These are phyloP conservation scores for Ogataea methanolica DNA, from an alignment of 805 yeast genomes.

Conservation along the genomic window DNA sequence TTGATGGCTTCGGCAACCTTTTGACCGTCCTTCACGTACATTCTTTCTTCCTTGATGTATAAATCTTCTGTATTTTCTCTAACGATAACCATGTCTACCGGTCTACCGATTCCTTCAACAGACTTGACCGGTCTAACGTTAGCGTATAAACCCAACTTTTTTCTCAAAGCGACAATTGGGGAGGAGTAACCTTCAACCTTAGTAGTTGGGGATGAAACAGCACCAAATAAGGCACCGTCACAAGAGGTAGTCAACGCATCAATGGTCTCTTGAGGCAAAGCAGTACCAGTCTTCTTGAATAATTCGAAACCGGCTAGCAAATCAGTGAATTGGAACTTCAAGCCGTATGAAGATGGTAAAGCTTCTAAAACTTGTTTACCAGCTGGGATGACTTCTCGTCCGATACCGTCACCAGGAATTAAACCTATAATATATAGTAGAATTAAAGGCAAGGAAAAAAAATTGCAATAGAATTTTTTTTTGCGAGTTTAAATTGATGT, in stretches of 20 bases:
- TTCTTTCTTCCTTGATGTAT: conserved; percentile 88
- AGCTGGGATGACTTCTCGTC: conserved; percentile 96
- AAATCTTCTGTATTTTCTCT: conserved; percentile 98
- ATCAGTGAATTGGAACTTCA: conserved; percentile 80
- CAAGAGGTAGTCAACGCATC: conserved; percentile 70
- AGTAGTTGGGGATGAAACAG: conserved; percentile 91
- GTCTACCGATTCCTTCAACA: conserved; percentile 78
- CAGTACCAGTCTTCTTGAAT: conserved; percentile 92
- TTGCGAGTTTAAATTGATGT: background rate
- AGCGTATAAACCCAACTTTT: conserved; percentile 90
- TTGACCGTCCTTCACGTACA: conserved; percentile 75
- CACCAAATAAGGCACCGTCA: conserved; percentile 97
- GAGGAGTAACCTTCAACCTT: conserved; percentile 97
- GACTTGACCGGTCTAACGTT: conserved; percentile 97
- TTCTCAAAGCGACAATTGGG: conserved; percentile 97
- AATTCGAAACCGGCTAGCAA: conserved; percentile 93
- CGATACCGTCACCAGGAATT: conserved; percentile 98
- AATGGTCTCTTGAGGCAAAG: conserved; percentile 91
- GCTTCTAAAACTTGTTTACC: conserved; percentile 84
- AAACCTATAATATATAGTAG: conserved; percentile 30
- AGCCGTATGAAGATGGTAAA: conserved; percentile 68
- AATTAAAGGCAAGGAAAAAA: background rate
- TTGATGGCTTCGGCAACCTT: conserved; percentile 96
- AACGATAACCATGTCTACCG: conserved; percentile 96
- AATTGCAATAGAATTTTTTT: background rate